phyloP scores from a whole-genome alignment of 2,329 filamentous ascomycete species.

The Calonectria honghensis region DNA sequence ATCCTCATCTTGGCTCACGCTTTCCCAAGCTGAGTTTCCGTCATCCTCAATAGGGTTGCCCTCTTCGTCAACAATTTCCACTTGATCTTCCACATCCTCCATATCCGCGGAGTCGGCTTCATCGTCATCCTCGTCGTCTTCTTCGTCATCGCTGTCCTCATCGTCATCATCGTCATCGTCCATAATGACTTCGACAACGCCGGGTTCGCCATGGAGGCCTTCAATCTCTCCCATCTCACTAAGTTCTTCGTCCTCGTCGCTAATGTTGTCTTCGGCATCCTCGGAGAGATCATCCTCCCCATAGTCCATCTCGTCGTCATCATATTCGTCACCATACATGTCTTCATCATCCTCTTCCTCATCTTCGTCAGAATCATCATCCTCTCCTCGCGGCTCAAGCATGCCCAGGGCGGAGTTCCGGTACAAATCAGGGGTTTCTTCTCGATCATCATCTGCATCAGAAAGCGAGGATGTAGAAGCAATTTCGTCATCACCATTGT shows the following conservation, averaged over 20 bases:
- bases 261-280: constrained; percentile 90
- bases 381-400: constrained; percentile 88
- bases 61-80: constrained; percentile 78
- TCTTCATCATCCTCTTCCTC: constrained; percentile 87
- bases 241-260: constrained; percentile 90
- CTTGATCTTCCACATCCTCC: constrained; percentile 72
- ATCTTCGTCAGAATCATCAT: constrained; percentile 86
- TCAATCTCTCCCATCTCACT: constrained; percentile 91
- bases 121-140: constrained; percentile 70
- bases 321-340: constrained; percentile 94
- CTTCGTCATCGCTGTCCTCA: constrained; percentile 76
- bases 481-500: constrained; percentile 88
- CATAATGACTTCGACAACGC: constrained; percentile 85
- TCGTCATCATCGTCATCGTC: constrained; percentile 81
- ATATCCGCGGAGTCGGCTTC: constrained; percentile 66
- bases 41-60: constrained; percentile 76
- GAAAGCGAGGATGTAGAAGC: constrained; percentile 92
- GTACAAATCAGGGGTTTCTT: constrained; percentile 97
- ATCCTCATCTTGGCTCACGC: constrained; percentile 74
- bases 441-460: constrained; percentile 88
- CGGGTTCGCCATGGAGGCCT: constrained; percentile 78
- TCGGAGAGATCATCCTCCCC: constrained; percentile 87
- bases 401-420: constrained; percentile 97
- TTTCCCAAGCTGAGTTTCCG: constrained; percentile 77
- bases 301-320: constrained; percentile 95